A percentile compares a stretch with the other conserved stretches of the same genome.
phyloP scores from a whole-genome alignment of 2,329 filamentous ascomycete species.

The Arthrobotrys pseudoclavata region DNA sequence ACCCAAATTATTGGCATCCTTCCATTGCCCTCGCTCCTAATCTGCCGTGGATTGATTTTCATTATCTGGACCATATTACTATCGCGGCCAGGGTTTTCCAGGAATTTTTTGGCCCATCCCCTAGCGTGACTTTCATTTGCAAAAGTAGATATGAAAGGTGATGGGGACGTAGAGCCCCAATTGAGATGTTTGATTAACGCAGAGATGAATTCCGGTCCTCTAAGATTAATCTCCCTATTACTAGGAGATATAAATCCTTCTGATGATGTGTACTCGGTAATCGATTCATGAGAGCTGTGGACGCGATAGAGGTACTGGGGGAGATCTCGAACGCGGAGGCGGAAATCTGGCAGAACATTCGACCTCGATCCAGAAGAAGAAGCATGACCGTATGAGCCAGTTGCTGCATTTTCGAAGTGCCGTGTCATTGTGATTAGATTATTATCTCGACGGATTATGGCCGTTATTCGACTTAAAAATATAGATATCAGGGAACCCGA shows the following conservation, averaged over 20 bases:
- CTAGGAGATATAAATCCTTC: not conserved
- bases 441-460: not conserved
- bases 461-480: not conserved
- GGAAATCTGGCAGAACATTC: not conserved
- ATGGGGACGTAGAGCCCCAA: not conserved
- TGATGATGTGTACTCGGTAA: not conserved
- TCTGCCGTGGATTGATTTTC: not conserved
- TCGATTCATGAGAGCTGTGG: not conserved
- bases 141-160: slow-evolving; percentile 4
- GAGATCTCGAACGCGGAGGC: not conserved
- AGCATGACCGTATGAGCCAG: not conserved
- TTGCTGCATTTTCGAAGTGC: not conserved
- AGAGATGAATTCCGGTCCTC: not conserved
- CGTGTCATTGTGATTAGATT: not conserved
- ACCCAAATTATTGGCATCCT: not conserved
- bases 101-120: not conserved
- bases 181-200: not conserved
- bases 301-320: not conserved
- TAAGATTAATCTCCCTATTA: not conserved
- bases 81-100: not conserved
- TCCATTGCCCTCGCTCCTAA: not conserved
- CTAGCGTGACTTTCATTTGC: not conserved
- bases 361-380: not conserved
- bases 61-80: not conserved
- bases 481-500: not conserved